Evolutionary conservation across 805 yeast species (phyloP).

Genomic region (Nakazawaea molendinolei): DNA sequence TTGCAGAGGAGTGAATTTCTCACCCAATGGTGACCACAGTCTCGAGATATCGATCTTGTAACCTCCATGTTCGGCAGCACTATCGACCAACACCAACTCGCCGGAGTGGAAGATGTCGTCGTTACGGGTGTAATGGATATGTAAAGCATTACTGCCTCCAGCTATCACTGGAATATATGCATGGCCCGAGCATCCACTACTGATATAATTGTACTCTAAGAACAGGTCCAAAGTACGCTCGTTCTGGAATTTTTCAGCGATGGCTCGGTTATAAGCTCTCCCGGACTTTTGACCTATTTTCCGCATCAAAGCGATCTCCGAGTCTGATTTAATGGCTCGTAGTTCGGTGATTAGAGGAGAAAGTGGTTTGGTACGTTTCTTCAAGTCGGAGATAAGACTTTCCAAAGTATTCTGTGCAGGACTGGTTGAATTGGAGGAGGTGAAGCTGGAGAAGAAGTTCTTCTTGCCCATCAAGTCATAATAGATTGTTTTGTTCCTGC

Average conservation of each 20-base stretch:
- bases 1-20: constrained; percentile 71
- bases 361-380: constrained; percentile 37
- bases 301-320: constrained; percentile 76
- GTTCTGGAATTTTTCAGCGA: constrained; percentile 53
- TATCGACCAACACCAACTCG: constrained; percentile 89
- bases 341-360: constrained; percentile 35
- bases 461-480: constrained; percentile 35
- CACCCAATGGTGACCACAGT: constrained; percentile 81
- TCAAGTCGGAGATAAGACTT: constrained; percentile 20
- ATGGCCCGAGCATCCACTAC: constrained; percentile 82
- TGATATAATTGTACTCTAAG: constrained; percentile 73
- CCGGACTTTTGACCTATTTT: constrained; percentile 79
- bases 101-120: constrained; percentile 73
- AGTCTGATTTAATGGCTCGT: constrained; percentile 67
- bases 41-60: constrained; percentile 94
- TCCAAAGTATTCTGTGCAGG: constrained; percentile 15
- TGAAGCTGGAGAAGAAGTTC: constrained; percentile 15
- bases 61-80: constrained; percentile 91
- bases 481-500: constrained; percentile 43
- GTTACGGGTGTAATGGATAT: constrained; percentile 90
- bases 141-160: constrained; percentile 81
- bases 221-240: constrained; percentile 78
- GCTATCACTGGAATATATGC: constrained; percentile 98
- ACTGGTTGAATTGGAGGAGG: constrained; percentile 19
- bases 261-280: constrained; percentile 78